Evolutionary conservation across 441 rosid genomes (phyloP), one percentile per base, ranked within the genome.

Genomic region (Manihot esculenta): DNA sequence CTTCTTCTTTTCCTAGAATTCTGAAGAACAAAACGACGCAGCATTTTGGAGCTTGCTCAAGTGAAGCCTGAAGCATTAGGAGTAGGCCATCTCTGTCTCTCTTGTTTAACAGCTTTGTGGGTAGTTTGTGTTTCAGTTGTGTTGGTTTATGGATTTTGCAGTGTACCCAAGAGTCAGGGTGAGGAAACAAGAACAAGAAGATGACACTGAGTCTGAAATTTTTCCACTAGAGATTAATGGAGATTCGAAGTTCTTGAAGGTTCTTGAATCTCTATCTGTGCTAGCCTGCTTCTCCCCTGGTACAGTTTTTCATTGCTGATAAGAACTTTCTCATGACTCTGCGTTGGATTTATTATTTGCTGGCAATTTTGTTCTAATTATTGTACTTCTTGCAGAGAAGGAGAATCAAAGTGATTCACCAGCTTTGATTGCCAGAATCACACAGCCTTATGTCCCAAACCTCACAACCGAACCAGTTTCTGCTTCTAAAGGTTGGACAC

Each of bases 161-260:
- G 84, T 79, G 81, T 72, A 79, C 15, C 77, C 78, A 62, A 72
- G 54, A 54, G 56, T 78, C 13, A 75, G 30, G 72, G 80, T 79
- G 30, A 68, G 68, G 54, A 58, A 57, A 44, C 41, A 66, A 45
- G 61, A 53, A 26, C 33, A 49, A 48, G 68, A 62, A 7, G 59
- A 48, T 24, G 66, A 77, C 2, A 71, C n/a, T n/a, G n/a, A n/a
- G n/a, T n/a, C 68, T 21, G 65, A 33, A 20, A 45, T 38, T 61
- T 64, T 72, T 64, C 63, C 69, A 33, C 24, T 54, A 33, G 45
- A 70, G 7, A 41, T 62, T 49, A 13, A 30, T 26, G 60, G 35
- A 45, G 51, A 47, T 56, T 15, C 30, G 35, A 62, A 51, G 35
- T 73, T 70, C 26, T 54, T 59, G 30, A 58, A 57, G 20, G 23